Evolutionary conservation across 164 flowering plant genomes (phyloP).

Genomic region (grape (Vitis vinifera)): DNA sequence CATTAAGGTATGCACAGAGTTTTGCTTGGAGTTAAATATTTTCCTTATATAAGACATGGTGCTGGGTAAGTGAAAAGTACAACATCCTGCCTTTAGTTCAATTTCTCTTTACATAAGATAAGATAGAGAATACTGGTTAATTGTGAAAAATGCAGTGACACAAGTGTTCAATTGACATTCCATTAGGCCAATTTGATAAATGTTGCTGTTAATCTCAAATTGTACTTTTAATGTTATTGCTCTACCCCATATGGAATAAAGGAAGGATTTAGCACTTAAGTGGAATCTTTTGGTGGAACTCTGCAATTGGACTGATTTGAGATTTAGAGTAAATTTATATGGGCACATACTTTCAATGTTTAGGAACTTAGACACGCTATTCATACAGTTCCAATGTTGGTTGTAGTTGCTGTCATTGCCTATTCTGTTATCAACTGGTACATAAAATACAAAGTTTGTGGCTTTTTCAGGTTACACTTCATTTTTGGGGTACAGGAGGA

Average conservation of each 20-base stretch:
- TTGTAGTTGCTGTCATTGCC: neutral
- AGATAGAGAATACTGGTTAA: no score
- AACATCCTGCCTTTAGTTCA: no score
- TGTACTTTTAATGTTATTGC: no score
- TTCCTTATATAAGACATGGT: neutral
- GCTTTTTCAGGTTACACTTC: slow-evolving; percentile 68
- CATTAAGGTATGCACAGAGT: slow-evolving; percentile 59
- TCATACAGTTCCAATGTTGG: neutral
- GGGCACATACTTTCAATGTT: neutral
- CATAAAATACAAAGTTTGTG: neutral
- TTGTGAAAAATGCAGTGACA: no score
- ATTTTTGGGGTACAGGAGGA: slow-evolving; percentile 95
- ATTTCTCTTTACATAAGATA: no score
- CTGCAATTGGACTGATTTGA: neutral
- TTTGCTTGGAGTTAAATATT: neutral
- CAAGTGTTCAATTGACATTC: no score
- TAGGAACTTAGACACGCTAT: neutral
- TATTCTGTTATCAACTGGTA: neutral
- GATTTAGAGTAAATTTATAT: neutral
- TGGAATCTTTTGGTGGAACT: no score
- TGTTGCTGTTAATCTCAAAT: no score
- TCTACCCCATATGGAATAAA: no score
- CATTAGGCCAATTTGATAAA: no score
- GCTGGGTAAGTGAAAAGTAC: neutral
- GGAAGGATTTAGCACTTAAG: no score